Evolutionary conservation across 192 early-diverging fungal species (phyloP), one percentile per base, ranked within the genome.

Genomic region (Mortierella alpina): DNA sequence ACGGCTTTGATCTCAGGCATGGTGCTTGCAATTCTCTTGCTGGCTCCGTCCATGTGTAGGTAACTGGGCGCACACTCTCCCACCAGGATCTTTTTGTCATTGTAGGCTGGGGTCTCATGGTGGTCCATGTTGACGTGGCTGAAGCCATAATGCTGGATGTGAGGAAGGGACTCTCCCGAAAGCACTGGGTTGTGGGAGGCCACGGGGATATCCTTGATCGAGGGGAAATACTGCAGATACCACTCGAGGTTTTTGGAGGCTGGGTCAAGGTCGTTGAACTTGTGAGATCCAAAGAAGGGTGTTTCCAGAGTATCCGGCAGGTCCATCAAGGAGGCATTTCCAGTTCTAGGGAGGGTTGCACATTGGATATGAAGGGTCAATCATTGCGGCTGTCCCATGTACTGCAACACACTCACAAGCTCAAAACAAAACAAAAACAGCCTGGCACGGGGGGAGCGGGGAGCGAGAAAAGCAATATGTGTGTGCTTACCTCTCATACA

Each of bases 1-100:
- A 87, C 82, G 15, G 77, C 82, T 72, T 87, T 87, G 68, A 84
- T 74, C 55, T 87, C 77, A 3, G 86, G 86, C 59, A 87, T 72
- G 40, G 79, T 87, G 47, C 75, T 81, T 5, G 74, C 79, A 39
- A 87, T 85, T 53, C 86, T 75, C 47, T 75, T 83, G 20, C 84
- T 85, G 7, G 84, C 77, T 2, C 77, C 77, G 31, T 80, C 42
- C 65, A 72, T 67, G 50, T 80, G 77, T 6, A 80, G 63, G 63
- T 80, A 80, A 54, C 77, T 72, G 42, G 77, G 77, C 0, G 77
- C 77, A 48, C 77, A 80, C 23, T 80, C 77, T 54, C 77, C 77
- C 2, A 80, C 77, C 1, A 80, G 40, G 31, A 80, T 80, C 66
- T 72, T 80, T 72, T 72, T 65, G 23, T 72, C 70, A 40, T 78